These are phyloP conservation scores for Coleophoma cylindrospora DNA, from an alignment of 2,329 filamentous ascomycete genomes.

Conservation along the genomic window DNA sequence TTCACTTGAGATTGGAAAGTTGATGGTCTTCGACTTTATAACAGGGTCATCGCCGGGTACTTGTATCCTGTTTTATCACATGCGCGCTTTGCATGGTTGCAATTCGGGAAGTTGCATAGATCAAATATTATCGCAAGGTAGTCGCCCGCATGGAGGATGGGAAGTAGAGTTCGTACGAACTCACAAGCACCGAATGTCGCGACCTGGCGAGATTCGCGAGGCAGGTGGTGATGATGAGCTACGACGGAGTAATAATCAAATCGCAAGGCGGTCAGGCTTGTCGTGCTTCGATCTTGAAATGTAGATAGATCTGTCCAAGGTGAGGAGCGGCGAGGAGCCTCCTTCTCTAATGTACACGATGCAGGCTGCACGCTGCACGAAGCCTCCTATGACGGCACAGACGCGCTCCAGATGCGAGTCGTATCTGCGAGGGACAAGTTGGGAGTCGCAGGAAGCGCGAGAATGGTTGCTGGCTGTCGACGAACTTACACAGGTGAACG, in stretches of 20 bases:
- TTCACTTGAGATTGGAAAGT: not conserved
- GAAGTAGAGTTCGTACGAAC: not conserved
- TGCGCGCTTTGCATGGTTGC: conserved; percentile 14
- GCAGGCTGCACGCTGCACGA: not conserved
- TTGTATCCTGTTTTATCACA: conserved; percentile 6
- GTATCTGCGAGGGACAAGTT: not conserved
- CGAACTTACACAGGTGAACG: too few relatives aligned
- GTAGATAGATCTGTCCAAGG: not conserved
- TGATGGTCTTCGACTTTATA: not conserved
- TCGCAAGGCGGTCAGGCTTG: too few relatives aligned
- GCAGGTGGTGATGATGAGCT: too few relatives aligned
- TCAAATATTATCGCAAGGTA: conserved; percentile 3
- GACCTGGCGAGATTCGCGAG: too few relatives aligned
- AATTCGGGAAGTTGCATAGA: conserved; percentile 11
- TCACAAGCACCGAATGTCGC: too few relatives aligned
- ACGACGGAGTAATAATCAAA: too few relatives aligned
- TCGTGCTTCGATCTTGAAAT: not conserved
- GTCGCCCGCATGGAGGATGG: conserved; percentile 3
- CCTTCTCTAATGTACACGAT: not conserved
- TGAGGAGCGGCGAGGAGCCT: not conserved
- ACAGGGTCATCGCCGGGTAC: conserved; percentile 10
- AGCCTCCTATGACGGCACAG: not conserved
- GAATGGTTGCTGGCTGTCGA: too few relatives aligned
- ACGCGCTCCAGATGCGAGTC: not conserved
- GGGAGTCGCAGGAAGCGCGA: not conserved